These are phyloP conservation scores for Ophiostoma novo-ulmi DNA, from an alignment of 2,329 filamentous ascomycete genomes.

Conservation along the genomic window DNA sequence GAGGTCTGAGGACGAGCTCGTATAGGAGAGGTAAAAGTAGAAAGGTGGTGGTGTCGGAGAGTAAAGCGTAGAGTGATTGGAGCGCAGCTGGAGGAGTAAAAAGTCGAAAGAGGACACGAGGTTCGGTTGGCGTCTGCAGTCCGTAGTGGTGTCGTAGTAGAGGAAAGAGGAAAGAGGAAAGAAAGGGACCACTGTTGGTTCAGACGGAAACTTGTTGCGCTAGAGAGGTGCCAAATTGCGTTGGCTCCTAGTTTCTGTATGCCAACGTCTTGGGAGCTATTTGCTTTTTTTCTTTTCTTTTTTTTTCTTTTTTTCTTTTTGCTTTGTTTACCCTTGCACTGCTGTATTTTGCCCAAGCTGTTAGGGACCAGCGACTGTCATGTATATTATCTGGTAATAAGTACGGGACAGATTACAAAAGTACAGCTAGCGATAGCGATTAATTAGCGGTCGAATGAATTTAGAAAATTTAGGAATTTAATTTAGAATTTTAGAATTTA, in stretches of 20 bases:
- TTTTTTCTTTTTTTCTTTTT: background rate
- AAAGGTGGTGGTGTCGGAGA: background rate
- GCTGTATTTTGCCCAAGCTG: background rate
- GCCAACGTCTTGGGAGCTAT: conserved; percentile 7
- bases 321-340: background rate
- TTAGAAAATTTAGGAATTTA: too few relatives aligned
- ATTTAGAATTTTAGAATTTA: background rate
- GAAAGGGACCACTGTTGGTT: conserved; percentile 23
- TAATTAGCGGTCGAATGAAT: too few relatives aligned
- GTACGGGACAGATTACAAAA: too few relatives aligned
- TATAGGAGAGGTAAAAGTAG: background rate
- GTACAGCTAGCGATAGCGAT: too few relatives aligned
- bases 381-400: too few relatives aligned
- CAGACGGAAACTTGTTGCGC: conserved; percentile 23
- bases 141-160: background rate
- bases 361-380: too few relatives aligned
- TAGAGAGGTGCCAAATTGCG: conserved; percentile 25
- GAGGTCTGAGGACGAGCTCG: background rate
- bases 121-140: background rate
- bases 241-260: conserved; percentile 25
- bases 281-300: background rate
- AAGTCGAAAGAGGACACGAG: conserved; percentile 10
- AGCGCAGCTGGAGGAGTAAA: background rate
- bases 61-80: background rate
- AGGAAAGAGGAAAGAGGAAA: background rate